Conservation (phyloP, 148 eudicot genomes). For the Oxyria digyna region DNA sequence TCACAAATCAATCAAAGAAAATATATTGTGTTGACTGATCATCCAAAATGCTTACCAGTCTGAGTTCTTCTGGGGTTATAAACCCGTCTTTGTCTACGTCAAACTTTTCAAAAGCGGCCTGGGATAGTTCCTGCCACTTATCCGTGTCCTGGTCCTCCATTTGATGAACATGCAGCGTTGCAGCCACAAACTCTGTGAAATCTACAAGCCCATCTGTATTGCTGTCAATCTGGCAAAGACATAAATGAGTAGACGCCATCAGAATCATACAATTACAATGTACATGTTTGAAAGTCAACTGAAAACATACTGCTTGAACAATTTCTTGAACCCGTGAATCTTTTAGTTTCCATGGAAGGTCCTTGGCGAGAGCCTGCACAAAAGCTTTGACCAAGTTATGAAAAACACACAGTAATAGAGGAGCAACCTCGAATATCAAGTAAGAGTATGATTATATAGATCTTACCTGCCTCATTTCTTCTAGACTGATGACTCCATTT, state of each 20-base stretch:
- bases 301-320: slow-evolving; percentile 65
- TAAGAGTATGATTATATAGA: neutral
- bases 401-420: neutral
- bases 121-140: slow-evolving; percentile 75
- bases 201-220: slow-evolving; percentile 93
- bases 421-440: neutral
- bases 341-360: slow-evolving; percentile 93
- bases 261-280: neutral
- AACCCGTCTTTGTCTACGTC: slow-evolving; percentile 87
- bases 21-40: neutral
- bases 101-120: slow-evolving; percentile 91
- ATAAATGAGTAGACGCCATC: neutral
- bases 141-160: slow-evolving; percentile 73
- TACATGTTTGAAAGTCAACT: slow-evolving; percentile 19
- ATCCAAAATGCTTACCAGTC: slow-evolving; percentile 37
- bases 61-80: slow-evolving; percentile 87
- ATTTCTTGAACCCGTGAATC: slow-evolving; percentile 80
- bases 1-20: neutral
- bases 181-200: slow-evolving; percentile 89
- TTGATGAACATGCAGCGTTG: slow-evolving; percentile 83
- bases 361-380: slow-evolving; percentile 85
- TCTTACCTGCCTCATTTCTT: slow-evolving; percentile 91
- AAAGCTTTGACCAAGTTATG: neutral
- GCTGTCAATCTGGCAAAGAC: slow-evolving; percentile 57
- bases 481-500: slow-evolving; percentile 85